phyloP scores from a whole-genome alignment of 192 early-diverging fungal species.

The Anaeromyces robustus region DNA sequence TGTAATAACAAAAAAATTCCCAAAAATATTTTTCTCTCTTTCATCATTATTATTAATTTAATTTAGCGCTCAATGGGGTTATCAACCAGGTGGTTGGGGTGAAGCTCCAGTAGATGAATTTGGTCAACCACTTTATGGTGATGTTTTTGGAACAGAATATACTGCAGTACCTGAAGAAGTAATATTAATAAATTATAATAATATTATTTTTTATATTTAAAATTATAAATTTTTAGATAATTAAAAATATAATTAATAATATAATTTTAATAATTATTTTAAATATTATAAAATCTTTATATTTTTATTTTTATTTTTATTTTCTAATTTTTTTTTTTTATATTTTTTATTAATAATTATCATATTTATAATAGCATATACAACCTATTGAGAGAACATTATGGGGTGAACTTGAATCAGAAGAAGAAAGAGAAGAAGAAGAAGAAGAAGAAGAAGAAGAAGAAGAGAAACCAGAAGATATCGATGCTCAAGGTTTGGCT shows the following conservation, averaged over 20 bases:
- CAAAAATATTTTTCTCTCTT: no score
- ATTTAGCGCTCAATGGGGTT: constrained; percentile 86
- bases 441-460: constrained; percentile 59
- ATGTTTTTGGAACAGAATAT: constrained; percentile 71
- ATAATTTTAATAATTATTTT: no score
- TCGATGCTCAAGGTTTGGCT: constrained; percentile 46
- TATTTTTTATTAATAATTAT: no score
- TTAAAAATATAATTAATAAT: background rate
- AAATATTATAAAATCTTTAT: no score
- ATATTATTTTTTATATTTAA: background rate
- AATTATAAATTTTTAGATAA: background rate
- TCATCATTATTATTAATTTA: no score
- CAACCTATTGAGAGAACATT: constrained; percentile 53
- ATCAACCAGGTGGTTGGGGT: constrained; percentile 80
- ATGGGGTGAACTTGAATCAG: constrained; percentile 82
- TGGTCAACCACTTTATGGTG: constrained; percentile 84
- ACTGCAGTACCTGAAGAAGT: constrained; percentile 36
- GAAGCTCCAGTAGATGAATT: constrained; percentile 47
- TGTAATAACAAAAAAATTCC: no score
- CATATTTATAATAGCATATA: constrained; percentile 20
- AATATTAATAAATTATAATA: no score
- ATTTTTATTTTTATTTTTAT: background rate
- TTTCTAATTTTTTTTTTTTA: no score
- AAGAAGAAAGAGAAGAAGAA: constrained; percentile 43
- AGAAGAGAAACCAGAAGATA: constrained; percentile 43